Percentiles rank a stretch among this genome's conserved stretches.
Evolutionary conservation across 2,329 filamentous ascomycete genomes (phyloP).

Genomic region (Endocalyx cinctus): DNA sequence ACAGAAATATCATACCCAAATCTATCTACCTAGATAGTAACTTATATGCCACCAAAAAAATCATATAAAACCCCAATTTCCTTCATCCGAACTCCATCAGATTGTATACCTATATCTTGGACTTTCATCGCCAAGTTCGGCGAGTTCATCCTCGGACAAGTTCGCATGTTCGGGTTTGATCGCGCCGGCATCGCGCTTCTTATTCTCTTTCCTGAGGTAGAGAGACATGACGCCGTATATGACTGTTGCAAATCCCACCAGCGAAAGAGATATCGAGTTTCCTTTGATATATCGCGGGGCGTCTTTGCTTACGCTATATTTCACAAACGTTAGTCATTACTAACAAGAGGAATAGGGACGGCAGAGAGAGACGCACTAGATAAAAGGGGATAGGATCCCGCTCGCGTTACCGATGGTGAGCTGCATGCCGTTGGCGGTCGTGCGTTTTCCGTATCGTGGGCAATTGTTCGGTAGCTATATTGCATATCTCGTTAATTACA

Average conservation of each 20-base stretch:
- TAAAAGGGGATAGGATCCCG: conserved; percentile 70
- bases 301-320: conserved; percentile 37
- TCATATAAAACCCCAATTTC: neutral
- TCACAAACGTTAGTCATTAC: neutral
- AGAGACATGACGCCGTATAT: conserved; percentile 53
- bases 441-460: conserved; percentile 72
- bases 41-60: too few relatives aligned
- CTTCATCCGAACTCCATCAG: conserved; percentile 9
- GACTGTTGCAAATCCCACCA: conserved; percentile 50
- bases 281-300: conserved; percentile 56
- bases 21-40: too few relatives aligned
- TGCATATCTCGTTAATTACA: neutral
- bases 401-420: conserved; percentile 65
- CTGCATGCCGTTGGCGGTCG: conserved; percentile 67
- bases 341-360: neutral
- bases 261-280: conserved; percentile 55
- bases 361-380: conserved; percentile 35
- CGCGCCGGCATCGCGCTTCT: conserved; percentile 34
- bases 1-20: too few relatives aligned
- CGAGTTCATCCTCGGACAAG: conserved; percentile 42
- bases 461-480: conserved; percentile 56
- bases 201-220: conserved; percentile 47
- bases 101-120: conserved; percentile 44
- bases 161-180: conserved; percentile 33
- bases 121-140: conserved; percentile 49